Evolutionary conservation across 441 rosid genomes (phyloP), one percentile per base, ranked within the genome.

Genomic region (Pelargonium australe): DNA sequence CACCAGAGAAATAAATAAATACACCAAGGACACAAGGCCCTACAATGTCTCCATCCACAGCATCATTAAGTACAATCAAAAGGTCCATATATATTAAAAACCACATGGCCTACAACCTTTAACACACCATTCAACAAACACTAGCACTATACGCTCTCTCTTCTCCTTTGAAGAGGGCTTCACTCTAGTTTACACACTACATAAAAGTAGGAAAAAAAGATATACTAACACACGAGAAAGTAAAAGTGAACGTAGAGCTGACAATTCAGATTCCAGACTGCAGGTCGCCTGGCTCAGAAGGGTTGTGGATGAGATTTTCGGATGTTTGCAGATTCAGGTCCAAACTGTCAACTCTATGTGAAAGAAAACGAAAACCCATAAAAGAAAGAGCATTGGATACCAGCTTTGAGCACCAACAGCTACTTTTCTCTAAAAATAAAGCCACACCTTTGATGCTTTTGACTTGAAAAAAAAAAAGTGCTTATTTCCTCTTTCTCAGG

Each of bases 141-240:
- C 2, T 31, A 20, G 7, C 25, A 75, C 41, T 66, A 76, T 31
- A 76, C 71, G 90, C 91, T 81, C 91, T 77, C 81, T 86, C 96
- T 87, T 34, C 37, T 34, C 96, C 86, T 85, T 90, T 73, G 93
- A 90, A 86, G 91, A 85, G 76, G 95, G 93, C 92, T 81, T 78
- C 84, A 70, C 74, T 71, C 69, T 66, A 2, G 73, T 58, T 68
- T 71, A 9, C 77, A 71, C 71, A 72, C 70, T 43, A 71, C 43
- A 70, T 34, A 31, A n/a, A 5, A 37, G 57, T 10, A 6, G 51
- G 8, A 43, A 47, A 19, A 69, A 12, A 34, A 20, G 23, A 25
- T 25, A 25, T 25, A 25, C 31, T 25, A 25, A 25, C 31, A 25
- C 31, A 25, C 23, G 23, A 20, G 31, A 25, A 25, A 25, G 31